Base-by-base conservation (phyloP, 805 yeast species). In the Candida odintsovae region DNA sequence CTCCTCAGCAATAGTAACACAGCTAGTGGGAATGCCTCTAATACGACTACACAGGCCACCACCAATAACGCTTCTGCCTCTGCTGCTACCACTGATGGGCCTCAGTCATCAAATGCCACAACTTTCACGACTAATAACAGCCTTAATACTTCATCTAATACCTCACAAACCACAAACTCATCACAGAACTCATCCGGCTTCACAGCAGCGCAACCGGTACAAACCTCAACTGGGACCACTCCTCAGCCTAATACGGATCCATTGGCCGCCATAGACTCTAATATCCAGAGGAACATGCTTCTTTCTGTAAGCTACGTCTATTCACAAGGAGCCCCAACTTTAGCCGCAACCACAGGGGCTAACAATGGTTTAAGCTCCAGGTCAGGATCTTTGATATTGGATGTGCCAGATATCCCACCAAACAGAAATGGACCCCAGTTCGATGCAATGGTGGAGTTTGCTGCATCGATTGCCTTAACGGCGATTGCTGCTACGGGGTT, bases 401-500 rank as follows among this genome's bases (percentile, higher is more conserved):
- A 82, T 37, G 77, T 84, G 26, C 87, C 90, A n/a, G 81, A 82
- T 54, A 79, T 79, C 38, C 76, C 83, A 0, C 64, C 72, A 16
- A 77, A 78, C 48, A 78, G 82, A 44, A 83, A 81, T n/a, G 73
- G 75, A 33, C 72, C 78, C 15, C 57, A 52, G 31, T 68, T 83
- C 28, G 82, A 78, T 56, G 79, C 77, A 31, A 70, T 84, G 45
- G 76, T 85, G 12, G 69, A 82, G 23, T 64, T 84, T 47, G 89
- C 90, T 2, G 82, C 90, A 0, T 79, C 80, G 22, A 73, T 84
- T 63, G 90, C 90, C 1, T 71, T 82, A 60, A 68, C 83, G 36
- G 79, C 87, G 15, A 76, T 83, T 10, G 71, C 78, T 4, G 72
- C 76, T 19, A 71, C 75, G 36, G 40, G 53, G 2, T 66, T 75